Conservation (phyloP, 495 filamentous ascomycete species). For the Penicillium ochrochloron region DNA sequence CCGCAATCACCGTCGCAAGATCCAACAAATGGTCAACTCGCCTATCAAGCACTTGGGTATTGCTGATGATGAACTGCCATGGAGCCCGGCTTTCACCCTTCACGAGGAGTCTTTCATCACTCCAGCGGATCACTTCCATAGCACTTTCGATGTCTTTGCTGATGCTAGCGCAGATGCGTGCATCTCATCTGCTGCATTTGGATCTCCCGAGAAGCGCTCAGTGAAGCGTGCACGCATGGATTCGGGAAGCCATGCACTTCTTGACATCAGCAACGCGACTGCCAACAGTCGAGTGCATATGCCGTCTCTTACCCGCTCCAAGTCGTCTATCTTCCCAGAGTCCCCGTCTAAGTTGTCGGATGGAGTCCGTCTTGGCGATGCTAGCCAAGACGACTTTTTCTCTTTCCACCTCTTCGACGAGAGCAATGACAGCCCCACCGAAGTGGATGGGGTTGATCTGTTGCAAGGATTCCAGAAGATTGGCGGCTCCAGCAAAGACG, state of each 20-base stretch:
- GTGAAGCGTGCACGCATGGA: slow-evolving; percentile 65
- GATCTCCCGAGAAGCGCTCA: slow-evolving; percentile 79
- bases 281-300: slow-evolving; percentile 55
- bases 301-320: slow-evolving; percentile 41
- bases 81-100: slow-evolving; percentile 79
- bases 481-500: slow-evolving; percentile 56
- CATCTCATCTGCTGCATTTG: slow-evolving; percentile 57
- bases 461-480: slow-evolving; percentile 91
- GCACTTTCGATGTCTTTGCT: slow-evolving; percentile 73
- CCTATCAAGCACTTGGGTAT: slow-evolving; percentile 74
- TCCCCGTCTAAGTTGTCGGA: slow-evolving; percentile 54
- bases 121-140: slow-evolving; percentile 51
- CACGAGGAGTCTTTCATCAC: slow-evolving; percentile 59
- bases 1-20: slow-evolving; percentile 85
- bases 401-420: slow-evolving; percentile 63
- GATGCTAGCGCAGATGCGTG: slow-evolving; percentile 56
- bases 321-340: slow-evolving; percentile 51
- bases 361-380: slow-evolving; percentile 59
- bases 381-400: slow-evolving; percentile 65
- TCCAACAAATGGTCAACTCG: slow-evolving; percentile 86
- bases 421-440: slow-evolving; percentile 51
- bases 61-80: slow-evolving; percentile 65
- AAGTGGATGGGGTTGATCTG: slow-evolving; percentile 77
- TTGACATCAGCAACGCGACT: slow-evolving; percentile 63
- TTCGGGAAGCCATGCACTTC: slow-evolving; percentile 55